phyloP scores from a whole-genome alignment of 1,284 basidiomycete species.

The Baeospora myosura region DNA sequence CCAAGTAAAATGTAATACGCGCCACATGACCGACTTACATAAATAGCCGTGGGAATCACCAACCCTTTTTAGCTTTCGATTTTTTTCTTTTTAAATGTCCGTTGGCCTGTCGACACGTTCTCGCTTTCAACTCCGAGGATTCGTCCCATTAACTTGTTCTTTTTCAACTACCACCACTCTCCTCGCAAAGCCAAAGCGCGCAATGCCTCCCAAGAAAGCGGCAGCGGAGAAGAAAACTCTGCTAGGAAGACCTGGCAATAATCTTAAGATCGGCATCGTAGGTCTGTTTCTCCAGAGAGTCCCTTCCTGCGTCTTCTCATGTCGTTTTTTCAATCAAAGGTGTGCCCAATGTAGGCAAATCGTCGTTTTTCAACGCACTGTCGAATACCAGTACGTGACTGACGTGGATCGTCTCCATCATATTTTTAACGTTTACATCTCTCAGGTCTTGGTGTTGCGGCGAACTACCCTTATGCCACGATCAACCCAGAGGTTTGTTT shows the following conservation, averaged over 20 bases:
- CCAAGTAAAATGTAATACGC: too few species aligned
- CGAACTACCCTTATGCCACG: conserved; percentile 98
- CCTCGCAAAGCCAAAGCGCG: conserved; percentile 43
- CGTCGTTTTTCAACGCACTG: conserved; percentile 91
- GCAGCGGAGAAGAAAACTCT: conserved; percentile 77
- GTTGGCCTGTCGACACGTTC: too few species aligned
- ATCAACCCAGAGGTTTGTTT: conserved; percentile 71
- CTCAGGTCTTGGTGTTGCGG: conserved; percentile 89
- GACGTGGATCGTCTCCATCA: neutral
- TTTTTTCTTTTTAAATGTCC: too few species aligned
- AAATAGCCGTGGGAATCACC: too few species aligned
- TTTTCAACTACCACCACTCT: conserved; percentile 17
- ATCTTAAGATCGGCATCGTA: conserved; percentile 94
- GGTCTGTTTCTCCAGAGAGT: conserved; percentile 55
- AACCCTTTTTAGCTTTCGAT: too few species aligned
- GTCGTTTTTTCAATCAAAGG: conserved; percentile 40
- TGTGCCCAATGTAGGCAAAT: conserved; percentile 91
- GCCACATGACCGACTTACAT: too few species aligned
- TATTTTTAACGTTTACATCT: conserved; percentile 4
- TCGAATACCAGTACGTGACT: conserved; percentile 69
- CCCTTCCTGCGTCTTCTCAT: conserved; percentile 14
- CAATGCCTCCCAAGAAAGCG: conserved; percentile 85
- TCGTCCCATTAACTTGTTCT: too few species aligned
- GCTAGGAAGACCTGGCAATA: conserved; percentile 88
- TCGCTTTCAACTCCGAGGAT: too few species aligned